Evolutionary conservation across 768 basidiomycete genomes (phyloP).

Genomic region (Boletus subcaerulescens): DNA sequence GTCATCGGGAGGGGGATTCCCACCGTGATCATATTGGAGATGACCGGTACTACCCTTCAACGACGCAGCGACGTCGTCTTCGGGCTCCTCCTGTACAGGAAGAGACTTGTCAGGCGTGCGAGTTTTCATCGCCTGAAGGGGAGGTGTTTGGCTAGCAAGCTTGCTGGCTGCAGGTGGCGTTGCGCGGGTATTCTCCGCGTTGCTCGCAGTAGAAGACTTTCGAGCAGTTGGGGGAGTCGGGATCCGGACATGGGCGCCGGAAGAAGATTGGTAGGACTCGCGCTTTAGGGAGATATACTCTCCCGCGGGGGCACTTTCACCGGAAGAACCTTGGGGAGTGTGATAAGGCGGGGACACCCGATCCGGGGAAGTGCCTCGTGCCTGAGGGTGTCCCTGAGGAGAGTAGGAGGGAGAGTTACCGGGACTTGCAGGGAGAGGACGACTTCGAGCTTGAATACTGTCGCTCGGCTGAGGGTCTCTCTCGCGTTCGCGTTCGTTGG

Average conservation of each 20-base stretch:
- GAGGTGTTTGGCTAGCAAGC: slow-evolving; percentile 52
- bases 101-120: slow-evolving; percentile 71
- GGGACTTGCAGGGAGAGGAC: slow-evolving; percentile 35
- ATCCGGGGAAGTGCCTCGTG: slow-evolving; percentile 51
- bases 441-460: slow-evolving; percentile 21
- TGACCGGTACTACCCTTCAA: slow-evolving; percentile 41
- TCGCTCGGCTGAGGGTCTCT: slow-evolving; percentile 40
- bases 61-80: slow-evolving; percentile 51
- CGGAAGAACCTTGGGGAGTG: slow-evolving; percentile 46
- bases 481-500: slow-evolving; percentile 36
- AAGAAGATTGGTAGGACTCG: slow-evolving; percentile 38
- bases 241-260: slow-evolving; percentile 25
- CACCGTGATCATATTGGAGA: slow-evolving; percentile 33
- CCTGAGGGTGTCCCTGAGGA: slow-evolving; percentile 40
- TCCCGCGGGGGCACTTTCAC: slow-evolving; percentile 36
- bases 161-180: slow-evolving; percentile 38
- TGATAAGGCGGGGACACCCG: slow-evolving; percentile 50
- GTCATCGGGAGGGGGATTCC: slow-evolving; percentile 42
- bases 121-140: slow-evolving; percentile 47
- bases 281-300: slow-evolving; percentile 46
- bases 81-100: slow-evolving; percentile 73
- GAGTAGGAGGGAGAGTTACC: slow-evolving; percentile 38
- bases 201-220: slow-evolving; percentile 19
- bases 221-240: slow-evolving; percentile 31
- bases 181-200: slow-evolving; percentile 22